These are phyloP conservation scores for Exophiala viscosa DNA, from an alignment of 2,329 filamentous ascomycete genomes.

Conservation along the genomic window DNA sequence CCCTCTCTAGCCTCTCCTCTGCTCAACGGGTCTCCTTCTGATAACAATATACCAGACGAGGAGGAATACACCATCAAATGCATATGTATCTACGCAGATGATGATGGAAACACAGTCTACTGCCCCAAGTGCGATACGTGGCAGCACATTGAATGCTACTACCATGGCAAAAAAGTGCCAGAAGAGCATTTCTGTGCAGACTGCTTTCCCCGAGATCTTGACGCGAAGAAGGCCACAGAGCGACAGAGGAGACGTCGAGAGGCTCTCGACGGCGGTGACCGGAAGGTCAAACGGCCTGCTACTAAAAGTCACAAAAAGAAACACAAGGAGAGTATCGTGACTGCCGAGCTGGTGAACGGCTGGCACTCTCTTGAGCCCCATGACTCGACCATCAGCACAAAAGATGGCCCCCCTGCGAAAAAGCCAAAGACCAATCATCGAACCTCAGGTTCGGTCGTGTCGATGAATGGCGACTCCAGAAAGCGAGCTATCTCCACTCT, in stretches of 20 bases:
- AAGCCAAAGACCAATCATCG: conserved; percentile 80
- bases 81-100: conserved; percentile 88
- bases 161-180: conserved; percentile 70
- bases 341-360: conserved; percentile 63
- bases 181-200: conserved; percentile 83
- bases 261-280: conserved; percentile 57
- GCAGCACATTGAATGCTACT: conserved; percentile 98
- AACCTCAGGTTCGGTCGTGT: conserved; percentile 69
- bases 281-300: conserved; percentile 69
- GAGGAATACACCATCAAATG: conserved; percentile 87
- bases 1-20: conserved; percentile 38
- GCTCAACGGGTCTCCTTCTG: conserved; percentile 41
- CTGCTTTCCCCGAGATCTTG: conserved; percentile 74
- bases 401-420: conserved; percentile 64
- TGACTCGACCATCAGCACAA: conserved; percentile 51
- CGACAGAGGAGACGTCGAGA: conserved; percentile 63
- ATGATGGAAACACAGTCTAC: conserved; percentile 96
- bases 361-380: conserved; percentile 54
- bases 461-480: conserved; percentile 57
- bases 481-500: conserved; percentile 59
- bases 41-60: conserved; percentile 41
- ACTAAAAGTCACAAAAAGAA: conserved; percentile 89
- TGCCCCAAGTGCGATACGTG: conserved; percentile 95
- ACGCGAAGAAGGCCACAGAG: conserved; percentile 70
- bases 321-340: conserved; percentile 60